phyloP scores from a whole-genome alignment of 2,329 filamentous ascomycete species.

The Neophaeococcomyces mojaviensis region DNA sequence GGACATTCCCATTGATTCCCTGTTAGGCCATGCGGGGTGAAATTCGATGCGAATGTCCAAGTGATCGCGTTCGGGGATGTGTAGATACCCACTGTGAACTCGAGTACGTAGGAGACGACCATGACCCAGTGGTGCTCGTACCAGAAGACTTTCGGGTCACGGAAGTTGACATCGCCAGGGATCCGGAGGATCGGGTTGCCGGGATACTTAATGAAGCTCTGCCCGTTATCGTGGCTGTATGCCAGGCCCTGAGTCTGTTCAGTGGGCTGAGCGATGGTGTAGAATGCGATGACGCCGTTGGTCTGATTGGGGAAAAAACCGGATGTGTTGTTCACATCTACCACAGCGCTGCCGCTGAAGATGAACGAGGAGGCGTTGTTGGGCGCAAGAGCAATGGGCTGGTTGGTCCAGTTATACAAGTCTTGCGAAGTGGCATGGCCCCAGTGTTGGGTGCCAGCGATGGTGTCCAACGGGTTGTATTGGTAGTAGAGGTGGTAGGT shows the following conservation, averaged over 20 bases:
- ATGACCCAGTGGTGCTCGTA: slow-evolving; percentile 52
- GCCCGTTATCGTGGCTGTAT: slow-evolving; percentile 55
- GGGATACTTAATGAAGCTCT: slow-evolving; percentile 53
- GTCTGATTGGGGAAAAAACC: slow-evolving; percentile 56
- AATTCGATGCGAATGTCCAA: slow-evolving; percentile 55
- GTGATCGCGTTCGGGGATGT: slow-evolving; percentile 52
- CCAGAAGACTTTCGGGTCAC: slow-evolving; percentile 59
- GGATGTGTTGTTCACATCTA: slow-evolving; percentile 58
- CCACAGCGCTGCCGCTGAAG: slow-evolving; percentile 50
- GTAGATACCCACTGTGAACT: slow-evolving; percentile 54
- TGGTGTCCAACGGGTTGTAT: slow-evolving; percentile 44
- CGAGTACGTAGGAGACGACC: slow-evolving; percentile 47
- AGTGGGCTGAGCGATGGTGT: slow-evolving; percentile 37
- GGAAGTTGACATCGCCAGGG: slow-evolving; percentile 50
- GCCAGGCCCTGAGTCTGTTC: slow-evolving; percentile 53
- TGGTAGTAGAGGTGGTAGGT: slow-evolving; percentile 61
- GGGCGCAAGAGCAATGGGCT: slow-evolving; percentile 54
- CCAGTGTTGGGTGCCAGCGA: slow-evolving; percentile 57
- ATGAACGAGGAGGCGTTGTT: slow-evolving; percentile 39
- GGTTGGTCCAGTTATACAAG: slow-evolving; percentile 58
- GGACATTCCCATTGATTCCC: slow-evolving; percentile 58
- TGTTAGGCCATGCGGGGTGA: slow-evolving; percentile 45
- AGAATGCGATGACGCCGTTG: slow-evolving; percentile 57
- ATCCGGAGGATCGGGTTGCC: slow-evolving; percentile 54
- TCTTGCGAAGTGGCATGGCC: slow-evolving; percentile 58